phyloP scores from a whole-genome alignment of 139 green algal species.

The Picochlorum sp. region DNA sequence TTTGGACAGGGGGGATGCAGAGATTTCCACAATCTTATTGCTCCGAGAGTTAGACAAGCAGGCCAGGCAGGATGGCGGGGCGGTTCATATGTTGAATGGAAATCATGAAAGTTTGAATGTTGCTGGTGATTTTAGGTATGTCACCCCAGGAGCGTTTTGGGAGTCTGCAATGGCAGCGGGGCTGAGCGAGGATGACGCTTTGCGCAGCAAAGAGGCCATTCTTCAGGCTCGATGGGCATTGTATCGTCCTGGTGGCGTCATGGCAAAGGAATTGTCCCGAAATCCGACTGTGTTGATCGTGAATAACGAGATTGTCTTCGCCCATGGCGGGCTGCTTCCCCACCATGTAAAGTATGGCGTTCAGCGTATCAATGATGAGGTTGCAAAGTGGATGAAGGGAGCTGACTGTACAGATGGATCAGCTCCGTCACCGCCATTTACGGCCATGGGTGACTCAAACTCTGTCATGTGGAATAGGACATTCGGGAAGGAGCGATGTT shows the following conservation, averaged over 20 bases:
- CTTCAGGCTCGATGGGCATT: constrained; percentile 51
- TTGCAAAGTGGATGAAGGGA: constrained; percentile 78
- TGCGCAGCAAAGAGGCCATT: constrained; percentile 35
- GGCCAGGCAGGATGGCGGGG: constrained; percentile 62
- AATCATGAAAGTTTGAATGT: constrained; percentile 91
- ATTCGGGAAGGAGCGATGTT: constrained; percentile 38
- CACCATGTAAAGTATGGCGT: constrained; percentile 47
- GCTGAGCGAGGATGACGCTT: constrained; percentile 44
- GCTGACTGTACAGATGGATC: constrained; percentile 36
- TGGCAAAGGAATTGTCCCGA: constrained; percentile 71
- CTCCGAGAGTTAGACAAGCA: constrained; percentile 70
- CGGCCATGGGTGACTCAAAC: constrained; percentile 75
- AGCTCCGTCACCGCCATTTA: constrained; percentile 61
- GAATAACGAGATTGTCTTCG: constrained; percentile 82
- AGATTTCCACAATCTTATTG: constrained; percentile 79
- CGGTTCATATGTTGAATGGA: constrained; percentile 87
- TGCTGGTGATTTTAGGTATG: constrained; percentile 79
- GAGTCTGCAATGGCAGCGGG: constrained; percentile 70
- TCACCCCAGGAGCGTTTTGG: constrained; percentile 71
- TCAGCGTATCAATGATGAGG: constrained; percentile 71
- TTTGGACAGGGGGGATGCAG: constrained; percentile 75
- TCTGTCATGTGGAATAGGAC: constrained; percentile 85
- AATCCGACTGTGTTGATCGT: constrained; percentile 86
- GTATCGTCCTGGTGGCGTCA: constrained; percentile 67
- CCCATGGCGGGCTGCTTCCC: constrained; percentile 79